Evolutionary conservation across 2,329 filamentous ascomycete genomes (phyloP).

Genomic region (Cryphonectria nitschkei): DNA sequence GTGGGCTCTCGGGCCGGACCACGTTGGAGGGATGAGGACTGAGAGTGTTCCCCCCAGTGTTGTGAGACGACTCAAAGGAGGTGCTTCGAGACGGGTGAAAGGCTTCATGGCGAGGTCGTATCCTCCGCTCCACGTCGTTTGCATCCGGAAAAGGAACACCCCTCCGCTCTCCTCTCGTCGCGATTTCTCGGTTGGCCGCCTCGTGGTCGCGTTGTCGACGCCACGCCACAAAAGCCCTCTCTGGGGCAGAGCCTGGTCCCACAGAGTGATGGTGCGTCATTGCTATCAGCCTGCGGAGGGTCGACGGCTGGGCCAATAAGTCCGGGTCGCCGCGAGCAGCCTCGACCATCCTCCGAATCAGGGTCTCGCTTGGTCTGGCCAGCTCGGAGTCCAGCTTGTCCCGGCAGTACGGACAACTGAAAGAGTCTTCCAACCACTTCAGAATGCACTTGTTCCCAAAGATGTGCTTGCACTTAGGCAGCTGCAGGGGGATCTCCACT

Average conservation of each 20-base stretch:
- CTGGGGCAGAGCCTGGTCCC: not conserved
- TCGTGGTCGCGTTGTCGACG: constrained; percentile 2
- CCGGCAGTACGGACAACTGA: constrained; percentile 67
- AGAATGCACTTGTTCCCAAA: constrained; percentile 68
- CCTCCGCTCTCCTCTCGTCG: not conserved
- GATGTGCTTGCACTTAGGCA: constrained; percentile 66
- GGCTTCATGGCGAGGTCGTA: constrained; percentile 38
- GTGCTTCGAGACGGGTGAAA: constrained; percentile 19
- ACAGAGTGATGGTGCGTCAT: not conserved
- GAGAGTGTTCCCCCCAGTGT: constrained; percentile 22
- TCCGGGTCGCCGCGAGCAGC: constrained; percentile 26
- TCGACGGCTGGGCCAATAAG: not conserved
- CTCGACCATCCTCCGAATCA: constrained; percentile 36
- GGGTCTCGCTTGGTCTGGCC: constrained; percentile 34
- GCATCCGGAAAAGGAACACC: constrained; percentile 26
- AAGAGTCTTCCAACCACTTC: constrained; percentile 66
- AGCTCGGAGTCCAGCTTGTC: constrained; percentile 60
- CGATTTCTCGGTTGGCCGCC: not conserved
- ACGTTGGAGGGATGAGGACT: constrained; percentile 9
- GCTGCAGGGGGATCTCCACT: constrained; percentile 58
- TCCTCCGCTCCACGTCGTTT: constrained; percentile 37
- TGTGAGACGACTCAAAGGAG: constrained; percentile 33
- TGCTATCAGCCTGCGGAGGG: not conserved
- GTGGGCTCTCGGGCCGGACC: constrained; percentile 20
- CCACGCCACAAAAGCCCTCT: not conserved